These are phyloP conservation scores for Cystofilobasidium macerans DNA, from an alignment of 768 basidiomycete species.

Conservation along the genomic window DNA sequence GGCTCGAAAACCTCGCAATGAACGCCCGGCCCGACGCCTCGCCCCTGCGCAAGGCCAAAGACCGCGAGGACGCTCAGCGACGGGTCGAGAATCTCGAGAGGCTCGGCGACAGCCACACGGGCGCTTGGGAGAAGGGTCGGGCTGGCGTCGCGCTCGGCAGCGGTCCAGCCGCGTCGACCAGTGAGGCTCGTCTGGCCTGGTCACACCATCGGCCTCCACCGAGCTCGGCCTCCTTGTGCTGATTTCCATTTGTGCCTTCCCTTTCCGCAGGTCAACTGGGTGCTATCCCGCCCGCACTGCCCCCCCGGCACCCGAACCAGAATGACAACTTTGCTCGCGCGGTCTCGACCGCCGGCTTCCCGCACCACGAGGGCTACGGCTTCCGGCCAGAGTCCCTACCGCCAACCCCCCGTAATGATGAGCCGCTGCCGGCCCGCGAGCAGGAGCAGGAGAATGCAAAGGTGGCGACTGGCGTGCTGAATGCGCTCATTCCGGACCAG, in stretches of 20 bases:
- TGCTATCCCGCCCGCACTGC: slow-evolving; percentile 8
- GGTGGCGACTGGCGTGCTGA: slow-evolving; percentile 8
- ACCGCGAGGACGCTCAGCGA: slow-evolving; percentile 23
- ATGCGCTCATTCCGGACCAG: slow-evolving; percentile 29
- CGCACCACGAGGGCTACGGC: slow-evolving; percentile 25
- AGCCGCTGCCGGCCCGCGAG: background rate
- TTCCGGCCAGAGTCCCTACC: slow-evolving; percentile 21
- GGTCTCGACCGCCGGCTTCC: slow-evolving; percentile 14
- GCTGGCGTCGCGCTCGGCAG: slow-evolving; percentile 1
- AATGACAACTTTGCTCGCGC: slow-evolving; percentile 23
- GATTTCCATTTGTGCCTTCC: background rate
- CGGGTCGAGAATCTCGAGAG: slow-evolving; percentile 20
- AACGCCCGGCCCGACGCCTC: slow-evolving; percentile 12
- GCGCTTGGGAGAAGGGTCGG: slow-evolving; percentile 25
- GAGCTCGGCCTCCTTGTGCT: background rate
- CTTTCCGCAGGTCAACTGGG: background rate
- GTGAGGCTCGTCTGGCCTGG: background rate
- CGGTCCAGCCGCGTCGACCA: background rate
- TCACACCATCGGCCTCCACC: background rate
- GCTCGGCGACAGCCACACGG: slow-evolving; percentile 19
- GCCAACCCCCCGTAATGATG: slow-evolving; percentile 13
- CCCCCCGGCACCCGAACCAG: slow-evolving; percentile 11
- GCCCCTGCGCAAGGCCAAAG: slow-evolving; percentile 10
- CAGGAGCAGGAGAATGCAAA: background rate
- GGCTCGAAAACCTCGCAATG: slow-evolving; percentile 22